Percentiles rank a stretch among this genome's conserved stretches.
These are phyloP conservation scores for Apophysomyces elegans DNA, from an alignment of 371 early-diverging fungal genomes.

Conservation along the genomic window DNA sequence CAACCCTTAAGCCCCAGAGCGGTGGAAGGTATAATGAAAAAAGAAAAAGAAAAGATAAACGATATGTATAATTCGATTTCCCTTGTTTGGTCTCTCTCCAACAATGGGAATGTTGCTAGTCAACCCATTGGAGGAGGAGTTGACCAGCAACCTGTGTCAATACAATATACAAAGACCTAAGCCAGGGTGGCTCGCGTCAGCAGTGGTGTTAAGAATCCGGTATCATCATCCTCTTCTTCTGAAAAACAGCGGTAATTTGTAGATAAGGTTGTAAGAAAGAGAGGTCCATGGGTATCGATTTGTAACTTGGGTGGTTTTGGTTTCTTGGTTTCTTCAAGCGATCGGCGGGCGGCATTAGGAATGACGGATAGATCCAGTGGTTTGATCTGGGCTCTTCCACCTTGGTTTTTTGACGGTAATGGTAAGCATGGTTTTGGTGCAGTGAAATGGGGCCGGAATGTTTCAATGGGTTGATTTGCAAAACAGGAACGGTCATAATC, in stretches of 20 bases:
- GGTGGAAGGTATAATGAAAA: neutral
- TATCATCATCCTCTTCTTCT: conserved; percentile 5
- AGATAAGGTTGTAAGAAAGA: conserved; percentile 22
- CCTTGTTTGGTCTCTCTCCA: too few species aligned
- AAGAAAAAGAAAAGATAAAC: neutral
- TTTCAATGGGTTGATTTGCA: conserved; percentile 3
- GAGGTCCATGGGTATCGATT: conserved; percentile 26
- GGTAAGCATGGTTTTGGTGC: neutral
- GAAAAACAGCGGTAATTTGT: conserved; percentile 23
- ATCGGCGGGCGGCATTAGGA: neutral
- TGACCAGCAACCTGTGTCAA: too few species aligned
- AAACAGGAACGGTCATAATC: conserved; percentile 30
- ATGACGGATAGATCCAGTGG: conserved; percentile 10
- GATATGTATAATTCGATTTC: conserved; percentile 4
- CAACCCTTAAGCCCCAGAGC: too few species aligned
- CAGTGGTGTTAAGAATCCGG: neutral
- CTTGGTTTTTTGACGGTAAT: neutral
- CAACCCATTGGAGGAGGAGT: too few species aligned
- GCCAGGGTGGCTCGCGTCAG: neutral
- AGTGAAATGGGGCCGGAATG: neutral
- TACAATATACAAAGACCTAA: neutral
- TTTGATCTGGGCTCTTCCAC: neutral
- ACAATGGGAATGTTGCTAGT: too few species aligned
- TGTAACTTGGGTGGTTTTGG: conserved; percentile 11
- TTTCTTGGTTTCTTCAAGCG: neutral